Base-by-base conservation (phyloP, 2,329 filamentous ascomycete genomes). In the Aspergillus sp. region DNA sequence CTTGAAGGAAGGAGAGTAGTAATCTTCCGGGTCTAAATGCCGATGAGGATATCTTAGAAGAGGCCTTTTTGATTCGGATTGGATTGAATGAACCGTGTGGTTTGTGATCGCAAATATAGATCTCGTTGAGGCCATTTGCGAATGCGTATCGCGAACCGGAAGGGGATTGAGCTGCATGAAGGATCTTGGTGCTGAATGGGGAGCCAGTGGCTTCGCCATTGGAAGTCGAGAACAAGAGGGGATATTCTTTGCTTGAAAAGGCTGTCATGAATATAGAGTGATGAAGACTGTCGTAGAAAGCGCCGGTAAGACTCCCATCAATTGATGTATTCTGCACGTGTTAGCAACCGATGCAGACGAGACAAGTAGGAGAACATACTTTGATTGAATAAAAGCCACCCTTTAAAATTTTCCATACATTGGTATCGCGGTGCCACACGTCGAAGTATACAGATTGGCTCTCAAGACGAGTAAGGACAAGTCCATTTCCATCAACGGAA, bases 81-180 rank as follows among this genome's bases (percentile, higher is more conserved):
- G 60, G 56, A 9, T 54, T 59, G 5, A 67, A 52, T 3, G 51
- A 52, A 4, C 59, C 60, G 46, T 58, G 61, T 37, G 59, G 41
- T 19, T 56, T 65, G 45, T 61, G 61, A 39, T 67, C 60, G 43
- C 65, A 66, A 42, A 67, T 52, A 27, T 65, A 60, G n/a, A 67
- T 60, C 38, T 68, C 63, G 5, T 59, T 63, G 59, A 63, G 63
- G n/a, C 62, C 59, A 45, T 67, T 68, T 35, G 60, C 59, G 32
- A 63, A 54, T 7, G 58, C 52, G 35, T 65, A 63, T 6, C 56
- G 56, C 4, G 54, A 48, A 7, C 63, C 64, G 3, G 62, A 64
- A 3, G 64, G 63, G 4, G 64, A 67, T 47, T 67, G 65, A 10
- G 64, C 62, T 7, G 63, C 64, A 39, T 65, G 59, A 4, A 67